Percentiles rank a stretch among this genome's conserved stretches.
Evolutionary conservation across 805 yeast genomes (phyloP).

Genomic region (Kluyveromyces wickerhamii): DNA sequence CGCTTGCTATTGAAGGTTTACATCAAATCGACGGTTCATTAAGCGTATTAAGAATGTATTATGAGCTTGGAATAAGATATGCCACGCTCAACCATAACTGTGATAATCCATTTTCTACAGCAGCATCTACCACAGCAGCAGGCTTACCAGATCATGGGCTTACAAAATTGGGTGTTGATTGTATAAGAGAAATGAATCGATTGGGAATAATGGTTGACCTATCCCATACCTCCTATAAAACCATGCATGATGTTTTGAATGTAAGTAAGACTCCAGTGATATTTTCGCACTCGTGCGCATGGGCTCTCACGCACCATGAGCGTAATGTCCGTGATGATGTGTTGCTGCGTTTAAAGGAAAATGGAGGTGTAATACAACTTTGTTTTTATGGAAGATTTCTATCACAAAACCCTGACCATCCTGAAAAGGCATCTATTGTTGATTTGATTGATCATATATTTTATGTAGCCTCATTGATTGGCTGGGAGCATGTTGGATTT

Average conservation of each 20-base stretch:
- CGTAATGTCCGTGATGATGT: slow-evolving; percentile 45
- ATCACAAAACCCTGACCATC: slow-evolving; percentile 11
- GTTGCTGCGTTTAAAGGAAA: slow-evolving; percentile 31
- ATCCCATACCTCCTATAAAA: slow-evolving; percentile 40
- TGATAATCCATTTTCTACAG: slow-evolving; percentile 51
- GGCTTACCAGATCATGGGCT: slow-evolving; percentile 41
- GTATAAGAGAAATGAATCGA: slow-evolving; percentile 43
- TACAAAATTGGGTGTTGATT: slow-evolving; percentile 34
- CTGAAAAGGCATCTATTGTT: slow-evolving; percentile 32
- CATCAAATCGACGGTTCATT: slow-evolving; percentile 45
- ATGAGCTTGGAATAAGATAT: slow-evolving; percentile 45
- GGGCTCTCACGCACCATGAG: slow-evolving; percentile 33
- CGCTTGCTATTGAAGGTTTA: slow-evolving; percentile 47
- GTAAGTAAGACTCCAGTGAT: slow-evolving; percentile 40
- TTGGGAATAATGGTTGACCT: slow-evolving; percentile 47
- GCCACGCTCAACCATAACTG: slow-evolving; percentile 48
- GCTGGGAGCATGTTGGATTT: slow-evolving; percentile 45
- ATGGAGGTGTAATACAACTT: slow-evolving; percentile 41
- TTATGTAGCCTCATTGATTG: slow-evolving; percentile 36
- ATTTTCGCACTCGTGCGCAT: slow-evolving; percentile 43
- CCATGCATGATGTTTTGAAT: slow-evolving; percentile 39
- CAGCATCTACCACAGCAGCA: slow-evolving; percentile 40
- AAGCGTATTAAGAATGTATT: slow-evolving; percentile 42
- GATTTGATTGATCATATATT: slow-evolving; percentile 41
- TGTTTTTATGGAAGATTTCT: slow-evolving; percentile 40